Conservation (phyloP, 768 basidiomycete species). For the Psilocybe subaeruginosa region DNA sequence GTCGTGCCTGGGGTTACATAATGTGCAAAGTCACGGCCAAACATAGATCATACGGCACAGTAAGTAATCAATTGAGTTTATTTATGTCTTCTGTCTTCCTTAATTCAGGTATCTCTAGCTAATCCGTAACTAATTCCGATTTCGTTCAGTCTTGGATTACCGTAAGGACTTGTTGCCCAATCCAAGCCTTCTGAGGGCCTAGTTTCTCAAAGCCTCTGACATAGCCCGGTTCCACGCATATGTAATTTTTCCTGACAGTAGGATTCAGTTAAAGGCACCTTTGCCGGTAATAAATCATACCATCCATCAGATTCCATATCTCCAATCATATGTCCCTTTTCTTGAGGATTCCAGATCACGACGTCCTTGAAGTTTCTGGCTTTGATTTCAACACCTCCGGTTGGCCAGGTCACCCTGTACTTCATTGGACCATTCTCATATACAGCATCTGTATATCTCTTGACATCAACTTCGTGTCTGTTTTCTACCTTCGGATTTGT, state of each 20-base stretch:
- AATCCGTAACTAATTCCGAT: no score
- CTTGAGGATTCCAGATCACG: conserved; percentile 95
- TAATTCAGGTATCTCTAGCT: no score
- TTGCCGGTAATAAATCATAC: conserved; percentile 34
- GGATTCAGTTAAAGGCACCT: background rate
- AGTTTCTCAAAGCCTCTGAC: conserved; percentile 74
- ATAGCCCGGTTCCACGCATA: conserved; percentile 92
- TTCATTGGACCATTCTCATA: conserved; percentile 65
- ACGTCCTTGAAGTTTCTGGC: conserved; percentile 70
- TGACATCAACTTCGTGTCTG: conserved; percentile 69
- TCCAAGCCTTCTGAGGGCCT: conserved; percentile 69
- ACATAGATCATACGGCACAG: no score
- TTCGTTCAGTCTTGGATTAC: conserved; percentile 33
- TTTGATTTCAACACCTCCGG: conserved; percentile 55
- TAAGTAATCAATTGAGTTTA: no score
- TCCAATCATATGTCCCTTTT: conserved; percentile 69
- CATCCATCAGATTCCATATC: conserved; percentile 94
- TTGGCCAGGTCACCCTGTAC: conserved; percentile 65
- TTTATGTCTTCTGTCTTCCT: no score
- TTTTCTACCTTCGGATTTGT: conserved; percentile 56
- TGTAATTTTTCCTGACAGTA: conserved; percentile 72
- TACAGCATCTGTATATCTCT: conserved; percentile 70
- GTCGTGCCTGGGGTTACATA: no score
- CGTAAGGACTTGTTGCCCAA: conserved; percentile 70
- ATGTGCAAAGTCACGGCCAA: no score